Percentiles rank a stretch among this genome's conserved stretches.
Evolutionary conservation across 345 rosid species (phyloP).

Genomic region (Eucalyptus camaldulensis): DNA sequence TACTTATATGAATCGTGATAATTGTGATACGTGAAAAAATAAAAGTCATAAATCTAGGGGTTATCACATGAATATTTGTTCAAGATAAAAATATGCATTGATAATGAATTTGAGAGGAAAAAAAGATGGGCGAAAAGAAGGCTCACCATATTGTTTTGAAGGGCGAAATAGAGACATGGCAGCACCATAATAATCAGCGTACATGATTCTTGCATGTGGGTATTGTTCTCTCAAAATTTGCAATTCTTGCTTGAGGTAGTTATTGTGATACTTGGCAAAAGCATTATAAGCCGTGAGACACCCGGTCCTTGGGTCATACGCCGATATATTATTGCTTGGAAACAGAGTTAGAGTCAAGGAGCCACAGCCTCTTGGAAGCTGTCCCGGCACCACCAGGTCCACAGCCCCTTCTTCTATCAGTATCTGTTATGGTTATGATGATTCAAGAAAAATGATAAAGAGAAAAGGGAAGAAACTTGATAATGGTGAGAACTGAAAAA

Average conservation of each 20-base stretch:
- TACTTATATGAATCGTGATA: not conserved
- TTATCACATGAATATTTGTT: not conserved
- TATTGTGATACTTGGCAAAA: conserved; percentile 33
- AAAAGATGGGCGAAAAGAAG: not conserved
- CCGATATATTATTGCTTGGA: conserved; percentile 4
- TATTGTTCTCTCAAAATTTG: conserved; percentile 20
- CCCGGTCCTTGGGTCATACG: conserved; percentile 32
- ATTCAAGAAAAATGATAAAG: not conserved
- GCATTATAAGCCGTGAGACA: conserved; percentile 34
- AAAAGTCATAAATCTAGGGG: not conserved
- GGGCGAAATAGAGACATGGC: conserved; percentile 20
- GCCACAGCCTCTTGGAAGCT: conserved; percentile 50
- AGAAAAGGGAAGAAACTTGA: not conserved
- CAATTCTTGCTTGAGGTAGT: conserved; percentile 22
- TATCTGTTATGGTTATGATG: not conserved
- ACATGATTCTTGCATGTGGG: conserved; percentile 34
- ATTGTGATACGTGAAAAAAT: not conserved
- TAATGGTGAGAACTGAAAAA: not conserved
- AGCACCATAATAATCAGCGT: conserved; percentile 38
- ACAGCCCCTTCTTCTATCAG: conserved; percentile 59
- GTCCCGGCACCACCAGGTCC: conserved; percentile 52
- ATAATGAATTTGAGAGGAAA: not conserved
- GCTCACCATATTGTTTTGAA: conserved; percentile 36
- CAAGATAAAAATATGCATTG: not conserved
- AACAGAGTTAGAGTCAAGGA: conserved; percentile 39